Conservation (phyloP, 163 green algal genomes). For the Scenedesmus sp. region DNA sequence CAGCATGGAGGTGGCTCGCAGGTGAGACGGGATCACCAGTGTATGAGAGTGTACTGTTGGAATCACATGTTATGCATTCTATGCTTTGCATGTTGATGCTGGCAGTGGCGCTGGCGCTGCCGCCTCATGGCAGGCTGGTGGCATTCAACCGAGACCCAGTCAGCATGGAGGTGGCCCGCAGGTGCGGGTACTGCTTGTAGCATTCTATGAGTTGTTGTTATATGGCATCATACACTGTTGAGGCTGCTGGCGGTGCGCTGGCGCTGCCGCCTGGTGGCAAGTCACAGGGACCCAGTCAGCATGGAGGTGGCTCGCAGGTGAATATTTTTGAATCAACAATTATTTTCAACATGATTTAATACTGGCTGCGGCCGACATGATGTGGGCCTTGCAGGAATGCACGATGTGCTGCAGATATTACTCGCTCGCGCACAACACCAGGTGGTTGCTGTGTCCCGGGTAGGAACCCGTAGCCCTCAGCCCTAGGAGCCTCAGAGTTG, state of each 20-base stretch:
- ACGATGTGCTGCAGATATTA: too few species aligned
- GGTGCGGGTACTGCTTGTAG: background rate
- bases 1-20: slow-evolving; percentile 78
- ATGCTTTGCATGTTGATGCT: slow-evolving; percentile 16
- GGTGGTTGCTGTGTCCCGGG: too few species aligned
- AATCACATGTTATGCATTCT: too few species aligned
- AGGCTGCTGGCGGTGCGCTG: slow-evolving; percentile 73
- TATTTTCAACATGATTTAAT: too few species aligned
- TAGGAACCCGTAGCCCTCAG: too few species aligned
- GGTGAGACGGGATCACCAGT: background rate
- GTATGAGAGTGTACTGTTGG: background rate
- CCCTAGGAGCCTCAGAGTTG: too few species aligned
- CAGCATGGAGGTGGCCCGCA: slow-evolving; percentile 78
- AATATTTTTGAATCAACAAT: background rate
- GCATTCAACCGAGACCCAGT: slow-evolving; percentile 86
- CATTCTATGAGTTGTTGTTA: slow-evolving; percentile 55
- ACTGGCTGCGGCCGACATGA: too few species aligned
- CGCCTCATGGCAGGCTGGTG: slow-evolving; percentile 77
- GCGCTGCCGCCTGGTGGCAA: slow-evolving; percentile 86
- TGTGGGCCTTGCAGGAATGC: too few species aligned
- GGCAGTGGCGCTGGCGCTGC: slow-evolving; percentile 83
- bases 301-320: slow-evolving; percentile 77
- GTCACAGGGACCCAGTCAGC: slow-evolving; percentile 80
- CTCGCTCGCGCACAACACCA: too few species aligned
- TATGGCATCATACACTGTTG: slow-evolving; percentile 40